Evolutionary conservation across 1,284 basidiomycete genomes (phyloP), one percentile per base, ranked within the genome.

Genomic region (Caloboletus firmus): DNA sequence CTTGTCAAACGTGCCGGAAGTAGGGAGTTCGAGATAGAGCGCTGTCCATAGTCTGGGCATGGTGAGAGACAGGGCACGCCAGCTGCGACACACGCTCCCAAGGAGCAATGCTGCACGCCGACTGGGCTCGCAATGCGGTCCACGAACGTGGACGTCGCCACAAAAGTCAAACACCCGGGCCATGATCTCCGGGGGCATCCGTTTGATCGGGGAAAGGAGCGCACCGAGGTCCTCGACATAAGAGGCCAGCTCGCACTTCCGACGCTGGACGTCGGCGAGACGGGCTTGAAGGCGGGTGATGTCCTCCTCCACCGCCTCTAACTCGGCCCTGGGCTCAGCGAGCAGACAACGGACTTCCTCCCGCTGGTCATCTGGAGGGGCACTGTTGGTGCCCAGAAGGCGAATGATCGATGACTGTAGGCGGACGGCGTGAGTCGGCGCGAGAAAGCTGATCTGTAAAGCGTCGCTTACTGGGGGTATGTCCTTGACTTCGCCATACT

Each of bases 101-200:
- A 70, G 58, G 28, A 70, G 61, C 6, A 67, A 59, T 12, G 65
- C 64, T 24, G 65, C 65, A 11, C 52, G 62, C 3, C 68, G 61
- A 24, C 67, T 68, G 22, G 65, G 65, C 45, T 67, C 68, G 46
- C 64, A 64, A n/a, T 67, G 68, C 1, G 65, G 65, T 0, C 65
- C 65, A 4, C 46, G 68, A 7, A 52, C 66, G 49, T 56, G 50
- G 51, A 65, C 41, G 40, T 67, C 65, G 3, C 64, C 66, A n/a
- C 65, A 67, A 56, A 70, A 70, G 49, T 67, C 68, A 36, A 67
- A 67, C 8, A 67, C 60, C 42, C 68, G 65, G 42, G 66, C 61
- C 57, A 67, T 70, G 60, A 67, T 67, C 57, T 67, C 65, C n/a
- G 68, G 68, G 11, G 65, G 65, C 68, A 67, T 70, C 45, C 64